Percentiles rank a stretch among this genome's conserved stretches.
Evolutionary conservation across 2,329 filamentous ascomycete species (phyloP).

Genomic region (Simplicillium aogashimaense): DNA sequence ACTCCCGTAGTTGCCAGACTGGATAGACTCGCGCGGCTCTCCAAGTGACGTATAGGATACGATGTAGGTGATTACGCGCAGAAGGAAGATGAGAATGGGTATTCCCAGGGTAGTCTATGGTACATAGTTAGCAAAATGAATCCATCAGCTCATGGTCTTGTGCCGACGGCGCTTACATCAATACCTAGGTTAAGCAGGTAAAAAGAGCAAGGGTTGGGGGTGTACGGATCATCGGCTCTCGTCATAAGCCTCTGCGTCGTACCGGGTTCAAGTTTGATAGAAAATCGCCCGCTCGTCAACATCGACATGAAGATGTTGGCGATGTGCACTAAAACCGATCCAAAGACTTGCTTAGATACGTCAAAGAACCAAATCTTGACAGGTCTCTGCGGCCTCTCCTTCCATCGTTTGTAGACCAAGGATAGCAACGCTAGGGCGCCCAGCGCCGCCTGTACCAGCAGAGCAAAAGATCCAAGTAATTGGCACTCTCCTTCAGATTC

Average conservation of each 20-base stretch:
- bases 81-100: conserved; percentile 81
- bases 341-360: conserved; percentile 93
- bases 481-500: conserved; percentile 67
- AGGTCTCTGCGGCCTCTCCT: conserved; percentile 82
- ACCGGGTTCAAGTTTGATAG: conserved; percentile 36
- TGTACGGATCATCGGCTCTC: conserved; percentile 40
- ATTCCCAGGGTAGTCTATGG: conserved; percentile 86
- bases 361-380: conserved; percentile 98
- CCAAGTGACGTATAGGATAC: conserved; percentile 70
- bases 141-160: background rate
- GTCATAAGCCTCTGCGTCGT: conserved; percentile 25
- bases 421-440: conserved; percentile 75
- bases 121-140: conserved; percentile 3
- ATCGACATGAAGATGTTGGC: conserved; percentile 95
- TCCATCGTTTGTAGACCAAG: conserved; percentile 87
- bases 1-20: conserved; percentile 82
- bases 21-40: conserved; percentile 74
- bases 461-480: conserved; percentile 80
- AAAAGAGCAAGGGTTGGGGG: conserved; percentile 91
- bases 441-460: conserved; percentile 80
- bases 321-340: conserved; percentile 80
- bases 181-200: conserved; percentile 91
- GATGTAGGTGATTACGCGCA: conserved; percentile 65
- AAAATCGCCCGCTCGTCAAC: conserved; percentile 80
- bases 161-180: conserved; percentile 57